These are phyloP conservation scores for Posidonia australis DNA, from an alignment of 106 monocot species.

Conservation along the genomic window DNA sequence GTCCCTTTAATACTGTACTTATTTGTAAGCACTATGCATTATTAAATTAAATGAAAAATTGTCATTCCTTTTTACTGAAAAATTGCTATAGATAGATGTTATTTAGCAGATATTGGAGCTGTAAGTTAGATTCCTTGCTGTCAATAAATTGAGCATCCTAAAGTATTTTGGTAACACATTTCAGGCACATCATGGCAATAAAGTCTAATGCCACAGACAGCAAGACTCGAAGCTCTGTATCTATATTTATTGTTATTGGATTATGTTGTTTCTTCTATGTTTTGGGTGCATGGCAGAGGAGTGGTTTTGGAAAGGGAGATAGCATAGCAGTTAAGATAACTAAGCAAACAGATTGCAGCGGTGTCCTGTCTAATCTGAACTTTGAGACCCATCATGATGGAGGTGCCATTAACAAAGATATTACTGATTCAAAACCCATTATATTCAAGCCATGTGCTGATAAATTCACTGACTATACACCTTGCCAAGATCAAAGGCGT, in stretches of 20 bases:
- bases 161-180: neutral
- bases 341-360: conserved; percentile 21
- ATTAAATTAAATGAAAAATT: too few species aligned
- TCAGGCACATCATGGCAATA: conserved; percentile 14
- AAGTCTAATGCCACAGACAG: conserved; percentile 10
- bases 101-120: too few species aligned
- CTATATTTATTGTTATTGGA: conserved; percentile 26
- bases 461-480: conserved; percentile 26
- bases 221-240: conserved; percentile 24
- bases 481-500: conserved; percentile 27
- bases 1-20: too few species aligned
- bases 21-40: too few species aligned
- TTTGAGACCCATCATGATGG: conserved; percentile 30
- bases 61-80: too few species aligned
- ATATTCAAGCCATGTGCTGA: conserved; percentile 14
- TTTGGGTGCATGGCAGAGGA: conserved; percentile 31
- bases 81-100: too few species aligned
- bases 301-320: conserved; percentile 32
- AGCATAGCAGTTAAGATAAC: conserved; percentile 25
- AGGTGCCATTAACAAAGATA: neutral
- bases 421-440: conserved; percentile 1
- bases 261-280: conserved; percentile 32
- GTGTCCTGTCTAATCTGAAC: conserved; percentile 17
- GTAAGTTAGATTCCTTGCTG: too few species aligned
- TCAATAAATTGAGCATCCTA: too few species aligned